phyloP scores from a whole-genome alignment of 2,329 filamentous ascomycete genomes.

The Penicillium sp. region DNA sequence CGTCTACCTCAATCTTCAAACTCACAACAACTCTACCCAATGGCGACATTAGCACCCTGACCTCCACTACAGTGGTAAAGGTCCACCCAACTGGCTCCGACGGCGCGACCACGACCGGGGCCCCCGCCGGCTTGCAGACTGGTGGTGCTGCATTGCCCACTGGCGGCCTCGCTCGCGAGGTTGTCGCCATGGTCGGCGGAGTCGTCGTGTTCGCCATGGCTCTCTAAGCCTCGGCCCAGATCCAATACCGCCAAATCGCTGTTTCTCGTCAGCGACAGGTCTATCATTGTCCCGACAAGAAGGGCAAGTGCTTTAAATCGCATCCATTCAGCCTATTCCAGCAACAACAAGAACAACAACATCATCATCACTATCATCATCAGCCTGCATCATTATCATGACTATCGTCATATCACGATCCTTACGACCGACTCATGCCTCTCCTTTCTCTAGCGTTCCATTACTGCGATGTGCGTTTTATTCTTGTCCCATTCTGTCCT shows the following conservation, averaged over 20 bases:
- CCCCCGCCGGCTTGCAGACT: constrained; percentile 46
- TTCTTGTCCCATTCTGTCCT: not conserved
- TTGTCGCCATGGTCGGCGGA: constrained; percentile 46
- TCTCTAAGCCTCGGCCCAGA: constrained; percentile 28
- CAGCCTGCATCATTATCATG: constrained; percentile 20
- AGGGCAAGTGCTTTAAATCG: no score
- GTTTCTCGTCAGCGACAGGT: no score
- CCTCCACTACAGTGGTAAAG: constrained; percentile 50
- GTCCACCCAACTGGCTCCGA: constrained; percentile 32
- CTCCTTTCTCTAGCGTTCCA: constrained; percentile 17
- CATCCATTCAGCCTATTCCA: not conserved
- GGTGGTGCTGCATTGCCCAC: constrained; percentile 35
- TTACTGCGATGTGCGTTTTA: not conserved
- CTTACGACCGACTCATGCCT: constrained; percentile 27
- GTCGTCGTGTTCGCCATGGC: constrained; percentile 46
- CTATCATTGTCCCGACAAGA: no score
- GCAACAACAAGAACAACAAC: not conserved
- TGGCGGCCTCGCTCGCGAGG: constrained; percentile 36
- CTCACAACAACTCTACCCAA: constrained; percentile 48
- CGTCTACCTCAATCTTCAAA: constrained; percentile 45
- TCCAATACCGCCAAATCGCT: not conserved
- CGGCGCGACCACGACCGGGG: constrained; percentile 25
- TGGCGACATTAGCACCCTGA: constrained; percentile 49
- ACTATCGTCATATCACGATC: constrained; percentile 27
- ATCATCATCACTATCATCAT: not conserved